Evolutionary conservation across 768 basidiomycete genomes (phyloP), one percentile per base, ranked within the genome.

Genomic region (Strobilomyces echinocephalus): DNA sequence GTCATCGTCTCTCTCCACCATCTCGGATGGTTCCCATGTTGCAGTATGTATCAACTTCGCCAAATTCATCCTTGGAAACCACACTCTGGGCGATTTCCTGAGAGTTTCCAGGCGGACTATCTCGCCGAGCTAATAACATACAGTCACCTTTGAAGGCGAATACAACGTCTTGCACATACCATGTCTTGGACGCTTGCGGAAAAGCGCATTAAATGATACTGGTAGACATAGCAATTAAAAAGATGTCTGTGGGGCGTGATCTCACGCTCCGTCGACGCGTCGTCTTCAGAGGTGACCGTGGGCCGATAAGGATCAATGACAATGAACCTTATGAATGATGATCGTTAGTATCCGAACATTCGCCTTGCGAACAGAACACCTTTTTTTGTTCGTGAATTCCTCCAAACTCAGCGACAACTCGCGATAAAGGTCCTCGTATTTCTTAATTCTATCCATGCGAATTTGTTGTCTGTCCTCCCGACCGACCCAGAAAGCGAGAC

Each of bases 141-240:
- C 10, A 28, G 41, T 38, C n/a, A 18, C 36, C 15, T 36, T 44
- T 3, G 5, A 31, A 34, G 1, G 2, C 10, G 12, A 12, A 14
- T 4, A 4, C n/a, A 2, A 49, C n/a, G 3, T 8, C n/a, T 24
- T 20, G 16, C 34, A 57, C 75, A 18, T 41, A 79, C 78, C 53
- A 72, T 46, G 8, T 68, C 68, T n/a, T 63, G 57, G 5, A 76
- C 51, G 11, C 63, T 55, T 9, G 55, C 52, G 3, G 70, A 63
- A 55, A 79, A 76, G 12, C 64, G 68, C 63, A 76, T 73, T 46
- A 76, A 58, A 53, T 79, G 79, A 50, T 73, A 78, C 55, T 91
- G 85, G 63, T 87, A 89, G 28, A 87, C 79, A 59, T 84, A 90
- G 46, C 83, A 86, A 52, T 87, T 73, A 59, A 91, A 91, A 8